Evolutionary conservation across 257 asterid species (phyloP), one percentile per base, ranked within the genome.

Genomic region (Vinca minor): DNA sequence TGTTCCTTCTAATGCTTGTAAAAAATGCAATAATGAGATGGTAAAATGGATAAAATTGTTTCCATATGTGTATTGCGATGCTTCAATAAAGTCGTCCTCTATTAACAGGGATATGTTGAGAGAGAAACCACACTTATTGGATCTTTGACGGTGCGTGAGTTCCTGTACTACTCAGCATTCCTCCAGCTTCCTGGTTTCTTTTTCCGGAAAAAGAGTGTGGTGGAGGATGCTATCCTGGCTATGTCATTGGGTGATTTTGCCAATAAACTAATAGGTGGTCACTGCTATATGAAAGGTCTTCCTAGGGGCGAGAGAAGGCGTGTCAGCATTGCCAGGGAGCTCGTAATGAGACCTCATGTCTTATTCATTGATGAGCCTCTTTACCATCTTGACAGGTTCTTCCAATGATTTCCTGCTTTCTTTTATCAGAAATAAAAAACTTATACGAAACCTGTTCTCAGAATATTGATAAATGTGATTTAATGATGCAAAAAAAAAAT

Each of bases 101-200:
- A 58, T 70, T 69, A 56, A 53, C 80, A 93, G 99, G 99, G 99
- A 69, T 93, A 69, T 71, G 97, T 89, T 56, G 89, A 89, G 46
- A 84, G 96, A 79, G 97, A 89, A 78, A 89, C 92, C 59, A 69
- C 92, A 38, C 90, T 93, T 68, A 85, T 93, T 53, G 99, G 91
- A 74, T 89, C 99, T 41, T 77, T 93, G 79, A 89, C 99, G 15
- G 97, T 93, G 73, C 96, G 97, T n/a, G 99, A 93, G 83, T 89
- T 85, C 85, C 96, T 93, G 71, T 83, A 89, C 82, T 89, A 93
- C 83, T 87, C 99, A 46, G 95, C 96, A 69, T 68, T 87, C 79
- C 96, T 93, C 76, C 99, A 93, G 86, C 93, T 89, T 79, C 96
- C 92, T 7, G 95, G 97, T 69, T 89, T 87, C 82, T 78, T 86